Evolutionary conservation across 2,329 filamentous ascomycete species (phyloP), one percentile per base, ranked within the genome.

Genomic region (Aciculosporium take): DNA sequence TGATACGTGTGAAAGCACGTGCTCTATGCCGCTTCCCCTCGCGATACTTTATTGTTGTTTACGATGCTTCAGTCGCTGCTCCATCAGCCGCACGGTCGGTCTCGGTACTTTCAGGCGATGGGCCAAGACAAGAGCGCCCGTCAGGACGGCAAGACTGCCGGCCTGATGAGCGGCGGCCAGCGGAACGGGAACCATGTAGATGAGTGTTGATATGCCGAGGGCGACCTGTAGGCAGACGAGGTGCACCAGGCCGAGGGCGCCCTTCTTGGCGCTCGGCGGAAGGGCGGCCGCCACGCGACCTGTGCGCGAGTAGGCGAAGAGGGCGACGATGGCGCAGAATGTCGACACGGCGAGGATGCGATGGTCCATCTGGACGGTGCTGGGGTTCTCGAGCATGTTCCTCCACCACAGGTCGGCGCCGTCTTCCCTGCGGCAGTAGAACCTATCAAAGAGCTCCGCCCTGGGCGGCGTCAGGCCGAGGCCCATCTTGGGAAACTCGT

Each of bases 401-500:
- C 91, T 80, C 91, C 91, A 98, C 78, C 83, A 87, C 15, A 96
- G 68, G 55, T 98, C 93, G 10, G 79, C 80, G 32, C 74, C 68
- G 57, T 94, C 86, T 31, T 80, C 70, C 44, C 73, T 75, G 53
- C 87, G 82, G 44, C 79, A 81, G 72, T 95, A 95, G 66, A 86
- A 93, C 29, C 74, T 68, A 55, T 89, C 81, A 61, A 85, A 87
- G 25, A 96, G 77, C 65, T 96, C 89, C 8, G 76, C 71, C 55
- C 72, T 76, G 1, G 89, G 89, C 1, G 89, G 89, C 0, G 85
- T 72, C 18, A 94, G 66, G 9, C 87, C 86, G 3, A 76, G 63
- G 7, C 91, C 91, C 91, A 98, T 98, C 63, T 75, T 84, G 6
- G 91, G 91, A 60, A 98, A 96, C 62, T 98, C 87, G 60, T 98